Base-by-base conservation (phyloP, 306 rosid species). In the Malus sylvestris region DNA sequence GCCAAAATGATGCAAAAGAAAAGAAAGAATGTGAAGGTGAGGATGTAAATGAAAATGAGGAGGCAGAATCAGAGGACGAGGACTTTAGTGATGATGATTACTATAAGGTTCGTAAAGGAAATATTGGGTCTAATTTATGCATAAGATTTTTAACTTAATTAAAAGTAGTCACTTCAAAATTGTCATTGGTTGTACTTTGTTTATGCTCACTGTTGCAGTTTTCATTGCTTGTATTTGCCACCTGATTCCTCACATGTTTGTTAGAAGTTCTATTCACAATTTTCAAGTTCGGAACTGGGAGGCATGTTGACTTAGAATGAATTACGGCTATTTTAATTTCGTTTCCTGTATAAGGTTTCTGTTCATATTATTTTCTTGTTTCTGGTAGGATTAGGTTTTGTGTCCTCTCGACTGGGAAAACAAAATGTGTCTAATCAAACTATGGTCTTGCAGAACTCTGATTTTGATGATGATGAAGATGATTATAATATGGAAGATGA, bases 401-500 rank as follows among this genome's bases (percentile, higher is more conserved):
- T 15, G 57, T 51, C 19, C 20, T 30, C n/a, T 30, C 22, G 14
- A 63, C 7, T 63, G 40, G 68, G 20, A 29, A 63, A 29, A 16
- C 18, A 29, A 63, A 25, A 63, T 63, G 68, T 63, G 30, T 30
- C 10, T 30, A 63, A 30, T 30, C 16, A 38, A 16, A 59, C 53
- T 73, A 14, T 25, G 19, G 3, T 73, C 42, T 73, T 38, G 55
- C 77, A 73, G 77, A 42, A 16, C 38, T 5, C 10, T 40, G 57
- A 73, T 16, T 73, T 73, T 42, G 77, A 73, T 6, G 76, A 73
- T 4, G 76, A 73, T 10, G 76, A 73, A 3, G 76, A 73, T 42
- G 77, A 73, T 2, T 73, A 23, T 42, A 73, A 68, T 44, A 40
- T 23, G 40, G 6, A 5, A 49, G 68, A 59, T 15, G 77, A 59